phyloP scores from a whole-genome alignment of 2,329 filamentous ascomycete species.

The Aspergillus luchuensis region DNA sequence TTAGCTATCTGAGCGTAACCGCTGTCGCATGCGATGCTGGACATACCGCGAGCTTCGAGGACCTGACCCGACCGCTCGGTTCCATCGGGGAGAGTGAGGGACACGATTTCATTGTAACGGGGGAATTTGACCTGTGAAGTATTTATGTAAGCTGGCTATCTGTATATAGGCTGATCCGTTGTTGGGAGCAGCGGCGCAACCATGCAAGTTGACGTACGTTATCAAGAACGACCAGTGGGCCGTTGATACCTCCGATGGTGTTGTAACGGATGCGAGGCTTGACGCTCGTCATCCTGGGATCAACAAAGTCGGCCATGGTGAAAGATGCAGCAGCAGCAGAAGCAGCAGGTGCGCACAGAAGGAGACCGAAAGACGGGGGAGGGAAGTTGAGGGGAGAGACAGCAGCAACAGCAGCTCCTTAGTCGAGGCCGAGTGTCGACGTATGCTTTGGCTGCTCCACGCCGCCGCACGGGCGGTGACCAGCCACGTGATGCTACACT shows the following conservation, averaged over 20 bases:
- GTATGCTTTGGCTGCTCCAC: constrained; percentile 11
- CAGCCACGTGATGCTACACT: constrained; percentile 3
- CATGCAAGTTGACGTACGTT: constrained; percentile 65
- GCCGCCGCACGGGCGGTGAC: constrained; percentile 5
- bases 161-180: background rate
- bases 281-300: constrained; percentile 55
- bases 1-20: constrained; percentile 20
- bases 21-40: background rate
- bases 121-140: constrained; percentile 85
- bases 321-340: constrained; percentile 15
- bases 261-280: constrained; percentile 87
- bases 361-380: constrained; percentile 12
- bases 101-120: constrained; percentile 96
- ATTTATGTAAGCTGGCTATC: constrained; percentile 19
- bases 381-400: constrained; percentile 16
- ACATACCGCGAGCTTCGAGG: constrained; percentile 88
- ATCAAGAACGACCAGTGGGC: constrained; percentile 94
- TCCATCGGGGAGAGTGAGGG: constrained; percentile 92
- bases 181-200: background rate
- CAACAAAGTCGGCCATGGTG: constrained; percentile 46
- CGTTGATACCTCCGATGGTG: constrained; percentile 97
- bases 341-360: constrained; percentile 1
- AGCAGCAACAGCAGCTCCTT: constrained; percentile 13
- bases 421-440: constrained; percentile 6
- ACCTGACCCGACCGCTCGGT: constrained; percentile 92